A percentile compares a stretch with the other conserved stretches of the same genome.
Conservation (phyloP, 495 filamentous ascomycete genomes). For the Trichoderma erinaceum region DNA sequence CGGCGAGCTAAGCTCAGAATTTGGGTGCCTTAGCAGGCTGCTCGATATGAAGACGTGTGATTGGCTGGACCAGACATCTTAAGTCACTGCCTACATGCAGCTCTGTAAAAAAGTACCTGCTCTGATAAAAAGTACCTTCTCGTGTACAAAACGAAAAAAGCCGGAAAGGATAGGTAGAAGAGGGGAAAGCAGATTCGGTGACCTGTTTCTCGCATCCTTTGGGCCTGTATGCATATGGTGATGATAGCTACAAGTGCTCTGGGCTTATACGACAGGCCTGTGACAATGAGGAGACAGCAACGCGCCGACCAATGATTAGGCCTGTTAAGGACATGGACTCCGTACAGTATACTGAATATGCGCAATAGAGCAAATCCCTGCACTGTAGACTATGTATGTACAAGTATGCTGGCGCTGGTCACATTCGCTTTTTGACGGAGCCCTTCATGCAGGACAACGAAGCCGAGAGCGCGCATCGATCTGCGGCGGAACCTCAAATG, state of each 20-base stretch:
- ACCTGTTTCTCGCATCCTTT: slow-evolving; percentile 1
- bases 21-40: slow-evolving; percentile 10
- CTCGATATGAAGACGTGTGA: neutral
- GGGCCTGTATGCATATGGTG: neutral
- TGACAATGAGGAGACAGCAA: neutral
- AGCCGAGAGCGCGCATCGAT: slow-evolving; percentile 1
- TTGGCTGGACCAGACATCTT: neutral
- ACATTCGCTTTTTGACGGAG: slow-evolving; percentile 1
- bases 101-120: neutral
- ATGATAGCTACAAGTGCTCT: neutral
- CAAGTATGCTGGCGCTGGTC: neutral
- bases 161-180: neutral
- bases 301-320: too few species aligned
- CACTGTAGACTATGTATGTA: too few species aligned
- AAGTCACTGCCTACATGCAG: neutral
- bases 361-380: too few species aligned
- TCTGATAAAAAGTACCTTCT: neutral
- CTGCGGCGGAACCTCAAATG: neutral
- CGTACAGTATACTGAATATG: too few species aligned
- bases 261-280: neutral
- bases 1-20: neutral
- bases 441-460: neutral
- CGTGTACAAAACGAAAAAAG: neutral
- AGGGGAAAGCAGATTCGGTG: neutral
- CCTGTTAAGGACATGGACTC: too few species aligned